Evolutionary conservation across 768 basidiomycete genomes (phyloP), one percentile per base, ranked within the genome.

Genomic region (Ramaria rubella): DNA sequence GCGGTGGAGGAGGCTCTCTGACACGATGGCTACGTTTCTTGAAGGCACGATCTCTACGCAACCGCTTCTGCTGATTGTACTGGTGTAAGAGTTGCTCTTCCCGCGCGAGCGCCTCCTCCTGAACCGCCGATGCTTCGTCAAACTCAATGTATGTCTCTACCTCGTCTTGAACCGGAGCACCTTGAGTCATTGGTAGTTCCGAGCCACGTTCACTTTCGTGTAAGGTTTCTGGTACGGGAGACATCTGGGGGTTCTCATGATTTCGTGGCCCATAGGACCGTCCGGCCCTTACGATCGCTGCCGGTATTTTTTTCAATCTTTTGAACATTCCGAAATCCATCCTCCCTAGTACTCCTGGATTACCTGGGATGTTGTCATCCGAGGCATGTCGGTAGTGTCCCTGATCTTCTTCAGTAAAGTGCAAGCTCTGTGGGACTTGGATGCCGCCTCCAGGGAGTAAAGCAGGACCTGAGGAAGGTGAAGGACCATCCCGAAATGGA

Each of bases 231-330:
- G 46, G 46, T 15, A 27, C 46, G 2, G 46, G 26, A 31, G 46
- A 31, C 46, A 27, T 26, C 1, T 48, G 19, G 14, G 11, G 49
- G 6, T 7, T 34, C 15, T 21, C 33, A 7, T 51, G 24, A 9
- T 51, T 2, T 23, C 49, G 29, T 26, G 49, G 27, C n/a, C 49
- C 46, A 27, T 51, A 51, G 30, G 30, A 51, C 21, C 49, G 30
- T 14, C 49, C 49, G 21, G 49, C 49, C 49, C 34, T 51, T 11
- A 36, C 49, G 3, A 51, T 23, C 17, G 49, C 49, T 14, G 49
- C 49, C 8, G 49, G 49, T 23, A 51, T 21, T 51, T 36, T 51
- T 31, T 24, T 51, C n/a, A 51, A n/a, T n/a, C 49, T 31, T 36
- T 23, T 51, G 29, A 51, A 51, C 49, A 51, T 34, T 4, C 46